Evolutionary conservation across 2,329 filamentous ascomycete genomes (phyloP).

Genomic region (Alternaria hordeiaustralica): DNA sequence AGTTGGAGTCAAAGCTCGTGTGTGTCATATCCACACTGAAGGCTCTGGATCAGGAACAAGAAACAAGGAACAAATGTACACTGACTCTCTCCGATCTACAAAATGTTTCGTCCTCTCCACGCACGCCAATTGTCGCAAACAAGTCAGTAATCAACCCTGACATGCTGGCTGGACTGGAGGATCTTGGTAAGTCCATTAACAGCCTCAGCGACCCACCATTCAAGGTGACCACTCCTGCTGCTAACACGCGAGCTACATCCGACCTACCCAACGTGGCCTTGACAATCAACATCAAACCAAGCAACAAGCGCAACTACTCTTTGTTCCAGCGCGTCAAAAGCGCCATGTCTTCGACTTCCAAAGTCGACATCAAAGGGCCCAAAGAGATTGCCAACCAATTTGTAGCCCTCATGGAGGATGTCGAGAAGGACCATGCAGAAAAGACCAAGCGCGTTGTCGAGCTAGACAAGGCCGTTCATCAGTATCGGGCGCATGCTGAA

Average conservation of each 20-base stretch:
- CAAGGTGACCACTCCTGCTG: background rate
- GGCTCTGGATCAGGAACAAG: background rate
- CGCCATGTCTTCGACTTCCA: slow-evolving; percentile 5
- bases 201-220: background rate
- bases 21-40: background rate
- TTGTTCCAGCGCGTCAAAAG: slow-evolving; percentile 14
- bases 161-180: background rate
- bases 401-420: slow-evolving; percentile 3
- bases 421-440: slow-evolving; percentile 2
- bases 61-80: background rate
- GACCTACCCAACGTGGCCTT: slow-evolving; percentile 5
- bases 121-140: background rate
- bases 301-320: slow-evolving; percentile 4
- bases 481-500: background rate
- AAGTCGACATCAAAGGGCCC: slow-evolving; percentile 21
- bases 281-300: slow-evolving; percentile 15
- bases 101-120: background rate
- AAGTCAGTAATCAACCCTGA: background rate
- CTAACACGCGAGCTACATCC: background rate
- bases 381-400: slow-evolving; percentile 5
- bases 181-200: background rate
- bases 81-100: background rate
- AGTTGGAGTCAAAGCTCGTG: background rate
- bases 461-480: background rate
- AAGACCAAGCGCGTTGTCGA: background rate